Percentiles rank a stretch among this genome's conserved stretches.
Conservation (phyloP, 768 basidiomycete species). For the Megacollybia marginata region DNA sequence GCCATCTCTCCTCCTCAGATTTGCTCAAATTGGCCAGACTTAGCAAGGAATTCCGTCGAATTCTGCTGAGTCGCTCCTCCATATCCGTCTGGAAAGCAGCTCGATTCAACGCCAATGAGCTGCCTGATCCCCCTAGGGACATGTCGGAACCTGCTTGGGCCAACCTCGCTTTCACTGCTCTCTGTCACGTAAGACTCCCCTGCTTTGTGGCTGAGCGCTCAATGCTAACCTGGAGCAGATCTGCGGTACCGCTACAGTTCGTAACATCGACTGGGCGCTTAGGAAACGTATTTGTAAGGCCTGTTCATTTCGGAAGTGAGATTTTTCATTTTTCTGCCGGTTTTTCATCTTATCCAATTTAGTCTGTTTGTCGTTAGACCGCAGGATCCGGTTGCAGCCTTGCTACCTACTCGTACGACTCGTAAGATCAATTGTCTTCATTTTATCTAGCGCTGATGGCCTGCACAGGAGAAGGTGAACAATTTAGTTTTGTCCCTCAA, state of each 20-base stretch:
- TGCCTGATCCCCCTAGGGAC: constrained; percentile 18
- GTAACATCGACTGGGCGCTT: not conserved
- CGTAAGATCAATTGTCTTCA: not conserved
- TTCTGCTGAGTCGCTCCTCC: constrained; percentile 11
- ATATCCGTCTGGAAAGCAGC: constrained; percentile 18
- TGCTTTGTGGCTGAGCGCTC: not conserved
- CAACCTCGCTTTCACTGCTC: constrained; percentile 18
- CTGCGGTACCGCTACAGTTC: not conserved
- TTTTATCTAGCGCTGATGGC: not conserved
- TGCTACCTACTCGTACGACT: not conserved
- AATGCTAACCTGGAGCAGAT: not conserved
- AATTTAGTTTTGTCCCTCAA: too few relatives aligned
- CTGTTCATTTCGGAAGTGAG: not conserved
- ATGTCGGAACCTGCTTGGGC: constrained; percentile 22
- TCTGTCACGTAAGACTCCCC: constrained; percentile 19
- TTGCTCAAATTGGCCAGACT: constrained; percentile 25
- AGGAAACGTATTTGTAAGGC: not conserved
- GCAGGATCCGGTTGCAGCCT: not conserved
- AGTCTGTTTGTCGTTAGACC: not conserved
- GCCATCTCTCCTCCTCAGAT: constrained; percentile 21
- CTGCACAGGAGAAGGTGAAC: not conserved
- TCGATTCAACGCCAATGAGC: constrained; percentile 11
- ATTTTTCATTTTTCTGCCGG: not conserved
- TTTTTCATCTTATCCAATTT: not conserved
- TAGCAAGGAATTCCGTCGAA: constrained; percentile 19